Percentiles rank a stretch among this genome's conserved stretches.
Evolutionary conservation across 192 early-diverging fungal genomes (phyloP).

Genomic region (Cladochytrium replicatum): DNA sequence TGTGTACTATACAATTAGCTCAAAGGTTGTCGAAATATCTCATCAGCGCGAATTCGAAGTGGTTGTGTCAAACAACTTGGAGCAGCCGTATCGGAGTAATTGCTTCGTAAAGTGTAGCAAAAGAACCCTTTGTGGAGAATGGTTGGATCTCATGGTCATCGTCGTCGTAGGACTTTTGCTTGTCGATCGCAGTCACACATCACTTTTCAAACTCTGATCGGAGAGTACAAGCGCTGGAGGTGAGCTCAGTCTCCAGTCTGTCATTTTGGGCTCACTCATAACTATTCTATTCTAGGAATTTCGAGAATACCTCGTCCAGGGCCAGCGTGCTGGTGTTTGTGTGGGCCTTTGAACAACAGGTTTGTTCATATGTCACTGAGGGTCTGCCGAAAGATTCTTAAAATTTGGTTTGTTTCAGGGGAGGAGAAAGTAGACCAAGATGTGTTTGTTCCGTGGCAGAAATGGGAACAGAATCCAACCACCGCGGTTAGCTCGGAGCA

Average conservation of each 20-base stretch:
- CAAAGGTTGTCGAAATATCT: conserved; percentile 67
- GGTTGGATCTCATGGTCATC: not conserved
- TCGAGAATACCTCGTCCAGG: conserved; percentile 61
- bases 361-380: conserved; percentile 1
- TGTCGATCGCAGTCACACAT: conserved; percentile 94
- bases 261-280: not conserved
- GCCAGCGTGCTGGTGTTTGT: conserved; percentile 78
- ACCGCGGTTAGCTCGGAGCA: conserved; percentile 6
- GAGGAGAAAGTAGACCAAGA: conserved; percentile 79
- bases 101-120: conserved; percentile 51
- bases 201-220: conserved; percentile 77
- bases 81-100: conserved; percentile 57
- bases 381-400: not conserved
- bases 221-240: conserved; percentile 55
- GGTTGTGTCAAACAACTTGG: conserved; percentile 60
- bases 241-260: conserved; percentile 15
- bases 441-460: conserved; percentile 86
- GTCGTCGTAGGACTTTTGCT: conserved; percentile 70
- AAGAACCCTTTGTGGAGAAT: not conserved
- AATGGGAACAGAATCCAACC: conserved; percentile 38
- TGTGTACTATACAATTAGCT: conserved; percentile 49
- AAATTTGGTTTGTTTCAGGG: conserved; percentile 33
- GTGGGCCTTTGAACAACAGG: conserved; percentile 91
- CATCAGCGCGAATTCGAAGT: conserved; percentile 63
- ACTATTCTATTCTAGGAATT: conserved; percentile 37